Evolutionary conservation across 495 filamentous ascomycete species (phyloP), one percentile per base, ranked within the genome.

Genomic region (Penicillium simplicissimum): DNA sequence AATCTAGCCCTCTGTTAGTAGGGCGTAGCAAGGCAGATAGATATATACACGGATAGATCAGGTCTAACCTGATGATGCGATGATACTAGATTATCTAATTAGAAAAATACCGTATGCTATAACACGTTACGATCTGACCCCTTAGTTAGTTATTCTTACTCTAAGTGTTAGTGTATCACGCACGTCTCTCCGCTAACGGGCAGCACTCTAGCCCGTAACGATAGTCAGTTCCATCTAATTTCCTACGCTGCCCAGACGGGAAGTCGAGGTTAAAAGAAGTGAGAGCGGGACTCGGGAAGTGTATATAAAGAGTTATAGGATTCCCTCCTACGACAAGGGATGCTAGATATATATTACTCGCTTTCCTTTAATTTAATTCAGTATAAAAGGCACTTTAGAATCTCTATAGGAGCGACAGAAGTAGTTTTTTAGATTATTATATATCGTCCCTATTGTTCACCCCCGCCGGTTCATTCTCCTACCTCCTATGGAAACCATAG

Each of bases 21-120:
- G 49, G 45, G 57, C 57, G 57, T 45, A 59, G 57, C 45, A 38
- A 59, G 57, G 43, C 57, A 14, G 57, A 53, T 53, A 11, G 48
- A 53, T 43, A 49, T 19, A 31, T 55, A 21, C 36, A 42, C 25
- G 35, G 56, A 21, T 11, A 43, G 23, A 52, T 43, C 47, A 28
- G 36, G 5, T 37, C 23, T 17, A 23, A 48, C 17, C 17, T 48
- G 7, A 48, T 47, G 19, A 47, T 48, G 19, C 7, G 17, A 48
- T 25, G 5, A 0, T 48, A 25, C 45, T 48, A 4, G 11, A 48
- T 48, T 23, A 48, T 14, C 17, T 19, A 48, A 25, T 48, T 48
- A 7, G 45, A 23, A 48, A 48, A 48, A 48, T 48, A n/a, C 45
- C 4, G 45, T n/a, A 23, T 48, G 19, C 45, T 48, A 5, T 23